phyloP scores from a whole-genome alignment of 2,329 filamentous ascomycete genomes.

The Aspergillus novoparasiticus region DNA sequence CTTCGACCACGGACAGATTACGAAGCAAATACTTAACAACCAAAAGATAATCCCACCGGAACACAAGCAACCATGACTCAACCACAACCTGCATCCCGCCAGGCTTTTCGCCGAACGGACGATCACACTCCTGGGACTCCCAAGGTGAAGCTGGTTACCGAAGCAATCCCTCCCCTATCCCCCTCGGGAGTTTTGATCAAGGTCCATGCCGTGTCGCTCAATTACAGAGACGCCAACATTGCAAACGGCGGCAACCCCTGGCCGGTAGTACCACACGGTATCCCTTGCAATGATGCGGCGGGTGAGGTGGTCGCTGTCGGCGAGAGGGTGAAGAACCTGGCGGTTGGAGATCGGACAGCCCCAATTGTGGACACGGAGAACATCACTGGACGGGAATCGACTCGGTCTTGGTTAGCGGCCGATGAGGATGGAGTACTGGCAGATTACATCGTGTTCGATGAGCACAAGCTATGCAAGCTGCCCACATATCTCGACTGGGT shows the following conservation, averaged over 20 bases:
- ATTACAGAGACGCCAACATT: constrained; percentile 31
- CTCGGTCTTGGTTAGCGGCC: constrained; percentile 47
- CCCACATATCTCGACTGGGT: constrained; percentile 43
- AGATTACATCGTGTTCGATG: constrained; percentile 46
- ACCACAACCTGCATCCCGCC: constrained; percentile 18
- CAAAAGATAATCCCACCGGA: background rate
- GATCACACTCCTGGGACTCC: constrained; percentile 34
- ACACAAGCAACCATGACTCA: background rate
- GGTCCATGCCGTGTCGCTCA: constrained; percentile 26
- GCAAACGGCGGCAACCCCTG: constrained; percentile 42
- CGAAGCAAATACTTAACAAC: too few relatives aligned
- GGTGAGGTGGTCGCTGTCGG: constrained; percentile 46
- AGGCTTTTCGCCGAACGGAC: constrained; percentile 37
- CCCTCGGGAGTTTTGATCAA: constrained; percentile 31
- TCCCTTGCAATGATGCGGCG: constrained; percentile 46
- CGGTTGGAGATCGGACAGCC: constrained; percentile 40
- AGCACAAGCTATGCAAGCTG: constrained; percentile 39
- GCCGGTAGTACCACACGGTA: constrained; percentile 36
- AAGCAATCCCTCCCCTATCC: constrained; percentile 34
- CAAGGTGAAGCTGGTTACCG: constrained; percentile 39
- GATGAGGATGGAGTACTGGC: constrained; percentile 50
- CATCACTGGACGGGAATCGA: constrained; percentile 41
- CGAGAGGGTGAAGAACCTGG: constrained; percentile 34
- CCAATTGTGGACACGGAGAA: constrained; percentile 46
- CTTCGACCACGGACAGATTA: too few relatives aligned